Base-by-base conservation (phyloP, 2,329 filamentous ascomycete species). In the Fusarium phyllophilum region DNA sequence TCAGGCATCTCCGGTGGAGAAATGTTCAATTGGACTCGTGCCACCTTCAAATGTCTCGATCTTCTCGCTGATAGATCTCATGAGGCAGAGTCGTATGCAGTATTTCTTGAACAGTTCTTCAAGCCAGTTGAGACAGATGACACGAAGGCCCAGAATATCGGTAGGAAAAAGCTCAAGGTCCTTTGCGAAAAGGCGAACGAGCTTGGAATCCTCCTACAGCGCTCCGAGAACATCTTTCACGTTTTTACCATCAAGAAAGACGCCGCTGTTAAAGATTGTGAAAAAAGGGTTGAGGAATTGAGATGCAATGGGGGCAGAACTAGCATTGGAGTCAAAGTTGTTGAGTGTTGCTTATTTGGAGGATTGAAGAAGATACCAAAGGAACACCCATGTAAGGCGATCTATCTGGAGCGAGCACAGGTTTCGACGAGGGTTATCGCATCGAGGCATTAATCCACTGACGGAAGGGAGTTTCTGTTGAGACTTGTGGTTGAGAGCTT, bases 291-390 rank as follows among this genome's bases (percentile, higher is more conserved):
- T 10, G 39, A n/a, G 1, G 39, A 41, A n/a, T 14, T 41, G 13
- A 41, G 39, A 6, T 41, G 39, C 6, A 41, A 41, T 41, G 39
- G 39, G 13, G 2, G 39, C 22, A 41, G 39, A 41, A 15, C 22
- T 15, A 15, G 1, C 0, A 10, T 9, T 15, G 39, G 39, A 0
- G 22, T 41, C 1, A 41, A 41, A n/a, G 39, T n/a, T 6, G 13
- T 41, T n/a, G 39, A 41, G 13, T 41, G 39, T 41, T 41, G 39
- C 6, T 41, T 41, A 10, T 41, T 41, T 41, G 39, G 22, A 14
- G 39, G 39, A 14, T 6, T 41, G 39, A 41, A 15, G 22, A 41
- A 41, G 39, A 15, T 41, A 1, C 22, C 39, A 10, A n/a, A n/a
- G 13, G 22, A 41, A n/a, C 2, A n/a, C 5, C 39, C 39, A 41